Evolutionary conservation across 257 asterid species (phyloP).

Genomic region (Penstemon davidsonii): DNA sequence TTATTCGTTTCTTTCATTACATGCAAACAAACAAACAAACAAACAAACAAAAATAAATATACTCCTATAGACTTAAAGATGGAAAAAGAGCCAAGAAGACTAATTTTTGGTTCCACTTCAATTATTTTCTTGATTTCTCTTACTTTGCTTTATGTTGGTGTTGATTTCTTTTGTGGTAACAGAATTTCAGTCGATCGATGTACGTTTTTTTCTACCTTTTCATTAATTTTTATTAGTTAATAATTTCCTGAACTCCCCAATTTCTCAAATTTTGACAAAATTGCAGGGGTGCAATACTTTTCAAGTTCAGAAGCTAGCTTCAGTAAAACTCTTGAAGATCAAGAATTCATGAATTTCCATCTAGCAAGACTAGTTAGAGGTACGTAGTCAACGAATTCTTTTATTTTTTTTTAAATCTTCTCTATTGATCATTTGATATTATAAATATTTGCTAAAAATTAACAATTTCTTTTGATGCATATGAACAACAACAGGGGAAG

Average conservation of each 20-base stretch:
- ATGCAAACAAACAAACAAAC: slow-evolving; percentile 5
- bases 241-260: not conserved
- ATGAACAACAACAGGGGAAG: slow-evolving; percentile 45
- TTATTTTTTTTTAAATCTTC: not conserved
- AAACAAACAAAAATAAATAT: no score
- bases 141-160: slow-evolving; percentile 36
- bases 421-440: no score
- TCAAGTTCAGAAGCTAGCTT: slow-evolving; percentile 18
- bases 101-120: slow-evolving; percentile 37
- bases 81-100: slow-evolving; percentile 41
- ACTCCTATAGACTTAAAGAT: slow-evolving; percentile 1
- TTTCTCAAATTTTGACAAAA: not conserved
- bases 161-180: slow-evolving; percentile 42
- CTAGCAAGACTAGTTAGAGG: slow-evolving; percentile 48
- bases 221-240: not conserved
- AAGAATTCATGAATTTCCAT: slow-evolving; percentile 30
- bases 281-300: slow-evolving; percentile 43
- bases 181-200: slow-evolving; percentile 37
- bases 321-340: slow-evolving; percentile 21
- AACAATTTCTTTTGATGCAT: not conserved
- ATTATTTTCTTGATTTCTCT: slow-evolving; percentile 33
- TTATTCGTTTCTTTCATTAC: slow-evolving; percentile 16
- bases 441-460: no score
- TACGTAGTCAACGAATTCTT: not conserved
- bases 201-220: not conserved